Percentiles rank a stretch among this genome's conserved stretches.
Evolutionary conservation across 495 filamentous ascomycete species (phyloP).

Genomic region (Penicillium mononematosum): DNA sequence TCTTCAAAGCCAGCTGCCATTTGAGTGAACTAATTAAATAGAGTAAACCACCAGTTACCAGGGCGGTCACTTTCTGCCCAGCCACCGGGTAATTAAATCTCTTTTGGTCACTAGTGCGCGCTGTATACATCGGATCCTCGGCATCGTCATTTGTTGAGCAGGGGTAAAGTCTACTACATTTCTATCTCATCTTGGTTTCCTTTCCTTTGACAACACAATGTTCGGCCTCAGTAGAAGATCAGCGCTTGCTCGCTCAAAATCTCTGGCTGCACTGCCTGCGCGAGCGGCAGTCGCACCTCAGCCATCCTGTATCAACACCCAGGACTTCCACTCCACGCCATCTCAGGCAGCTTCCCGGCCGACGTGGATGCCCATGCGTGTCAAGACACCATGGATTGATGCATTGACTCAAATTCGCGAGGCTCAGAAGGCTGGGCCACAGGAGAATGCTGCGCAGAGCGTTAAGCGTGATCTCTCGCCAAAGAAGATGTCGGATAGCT

Average conservation of each 20-base stretch:
- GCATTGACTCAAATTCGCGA: constrained; percentile 55
- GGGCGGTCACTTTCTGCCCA: constrained; percentile 3
- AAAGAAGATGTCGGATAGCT: constrained; percentile 66
- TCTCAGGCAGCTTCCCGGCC: constrained; percentile 30
- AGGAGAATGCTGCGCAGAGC: constrained; percentile 32
- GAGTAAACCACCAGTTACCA: neutral
- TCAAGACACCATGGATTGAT: constrained; percentile 70
- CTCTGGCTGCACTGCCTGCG: constrained; percentile 11
- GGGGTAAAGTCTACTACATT: constrained; percentile 15
- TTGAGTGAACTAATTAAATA: neutral
- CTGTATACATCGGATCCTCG: neutral
- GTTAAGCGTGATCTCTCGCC: constrained; percentile 53
- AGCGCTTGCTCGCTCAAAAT: constrained; percentile 17
- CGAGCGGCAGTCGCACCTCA: constrained; percentile 16
- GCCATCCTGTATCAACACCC: constrained; percentile 12
- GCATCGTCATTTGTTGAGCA: constrained; percentile 19
- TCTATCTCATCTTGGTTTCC: neutral
- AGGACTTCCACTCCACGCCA: constrained; percentile 35
- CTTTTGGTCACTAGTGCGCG: neutral
- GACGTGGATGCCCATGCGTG: constrained; percentile 53
- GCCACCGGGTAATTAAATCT: neutral
- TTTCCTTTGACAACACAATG: constrained; percentile 16
- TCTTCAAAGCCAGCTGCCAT: neutral
- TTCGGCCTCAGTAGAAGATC: constrained; percentile 24
- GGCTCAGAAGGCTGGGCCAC: constrained; percentile 27